Evolutionary conservation across 345 rosid genomes (phyloP).

Genomic region (Firmiana major): DNA sequence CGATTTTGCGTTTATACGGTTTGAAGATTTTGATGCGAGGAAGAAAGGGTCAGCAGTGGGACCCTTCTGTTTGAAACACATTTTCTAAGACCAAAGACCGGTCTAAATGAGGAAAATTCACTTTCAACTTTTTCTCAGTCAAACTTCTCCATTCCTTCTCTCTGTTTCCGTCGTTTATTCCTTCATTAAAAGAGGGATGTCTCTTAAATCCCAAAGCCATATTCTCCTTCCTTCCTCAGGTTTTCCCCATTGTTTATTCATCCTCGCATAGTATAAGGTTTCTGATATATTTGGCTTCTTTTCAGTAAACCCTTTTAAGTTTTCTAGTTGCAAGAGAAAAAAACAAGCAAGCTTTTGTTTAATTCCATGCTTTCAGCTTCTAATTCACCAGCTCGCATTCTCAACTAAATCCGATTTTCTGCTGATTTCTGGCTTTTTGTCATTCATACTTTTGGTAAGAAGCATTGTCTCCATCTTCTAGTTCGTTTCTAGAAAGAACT

Average conservation of each 20-base stretch:
- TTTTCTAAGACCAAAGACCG: slow-evolving; percentile 32
- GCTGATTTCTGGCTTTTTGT: background rate
- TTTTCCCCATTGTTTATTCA: background rate
- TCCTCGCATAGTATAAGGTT: background rate
- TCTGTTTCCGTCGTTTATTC: background rate
- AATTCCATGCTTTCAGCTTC: background rate
- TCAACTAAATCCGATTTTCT: background rate
- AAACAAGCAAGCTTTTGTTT: background rate
- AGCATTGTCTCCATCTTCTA: no score
- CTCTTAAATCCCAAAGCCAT: slow-evolving; percentile 1
- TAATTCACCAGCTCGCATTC: background rate
- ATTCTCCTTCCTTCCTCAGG: background rate
- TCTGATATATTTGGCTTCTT: background rate
- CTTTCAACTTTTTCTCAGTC: slow-evolving; percentile 15
- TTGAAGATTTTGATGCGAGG: background rate
- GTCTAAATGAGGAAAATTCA: slow-evolving; percentile 17
- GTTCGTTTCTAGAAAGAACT: background rate
- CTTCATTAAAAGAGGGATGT: background rate
- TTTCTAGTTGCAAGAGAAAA: background rate
- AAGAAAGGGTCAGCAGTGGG: slow-evolving; percentile 32
- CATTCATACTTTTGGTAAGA: background rate
- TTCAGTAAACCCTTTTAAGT: background rate
- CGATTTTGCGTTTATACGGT: background rate
- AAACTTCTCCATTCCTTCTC: slow-evolving; percentile 9
- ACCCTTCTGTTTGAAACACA: slow-evolving; percentile 10